These are phyloP conservation scores for Prunus mongolica DNA, from an alignment of 306 rosid genomes.

Conservation along the genomic window DNA sequence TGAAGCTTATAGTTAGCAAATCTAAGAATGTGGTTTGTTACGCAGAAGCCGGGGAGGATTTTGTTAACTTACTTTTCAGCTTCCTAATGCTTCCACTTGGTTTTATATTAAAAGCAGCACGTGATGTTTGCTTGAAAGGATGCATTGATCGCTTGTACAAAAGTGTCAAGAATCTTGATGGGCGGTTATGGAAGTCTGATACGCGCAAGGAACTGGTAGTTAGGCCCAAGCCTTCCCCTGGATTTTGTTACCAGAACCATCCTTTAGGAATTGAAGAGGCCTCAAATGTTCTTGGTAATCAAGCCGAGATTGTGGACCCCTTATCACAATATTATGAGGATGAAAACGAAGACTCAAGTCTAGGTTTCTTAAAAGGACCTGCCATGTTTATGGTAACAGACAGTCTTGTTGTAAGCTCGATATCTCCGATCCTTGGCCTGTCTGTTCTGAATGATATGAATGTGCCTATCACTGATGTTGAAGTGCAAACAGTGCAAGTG, in stretches of 20 bases:
- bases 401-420: no score
- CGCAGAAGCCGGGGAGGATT: background rate
- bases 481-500: no score
- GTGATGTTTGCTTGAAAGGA: background rate
- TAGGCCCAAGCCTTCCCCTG: slow-evolving; percentile 9
- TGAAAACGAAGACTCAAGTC: no score
- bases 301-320: no score
- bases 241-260: background rate
- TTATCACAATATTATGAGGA: no score
- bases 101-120: background rate
- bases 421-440: no score
- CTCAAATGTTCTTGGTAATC: background rate
- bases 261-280: background rate
- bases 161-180: slow-evolving; percentile 6
- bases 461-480: no score
- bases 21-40: slow-evolving; percentile 18
- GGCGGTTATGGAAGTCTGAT: background rate
- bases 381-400: no score
- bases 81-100: slow-evolving; percentile 23
- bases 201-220: slow-evolving; percentile 3
- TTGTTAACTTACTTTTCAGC: background rate
- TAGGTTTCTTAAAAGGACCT: no score
- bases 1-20: slow-evolving; percentile 14
- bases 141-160: slow-evolving; percentile 12
- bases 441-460: no score